These are phyloP conservation scores for Russula dissimulans DNA, from an alignment of 768 basidiomycete species.

Conservation along the genomic window DNA sequence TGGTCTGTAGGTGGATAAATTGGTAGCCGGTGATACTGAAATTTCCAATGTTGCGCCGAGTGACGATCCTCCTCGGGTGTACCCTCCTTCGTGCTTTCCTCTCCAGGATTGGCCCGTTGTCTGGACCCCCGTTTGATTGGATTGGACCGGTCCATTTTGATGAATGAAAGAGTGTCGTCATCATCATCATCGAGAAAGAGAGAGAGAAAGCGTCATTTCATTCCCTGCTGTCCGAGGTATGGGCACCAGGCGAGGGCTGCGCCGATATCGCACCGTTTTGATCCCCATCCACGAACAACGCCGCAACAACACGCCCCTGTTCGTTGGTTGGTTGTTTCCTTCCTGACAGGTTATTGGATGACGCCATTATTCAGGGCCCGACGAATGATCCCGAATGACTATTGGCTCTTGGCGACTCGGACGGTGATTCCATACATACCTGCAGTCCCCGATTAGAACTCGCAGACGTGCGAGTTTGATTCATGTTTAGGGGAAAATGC, in stretches of 20 bases:
- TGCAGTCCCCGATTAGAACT: neutral
- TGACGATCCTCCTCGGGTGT: conserved; percentile 2
- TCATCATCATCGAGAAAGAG: neutral
- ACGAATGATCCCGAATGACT: neutral
- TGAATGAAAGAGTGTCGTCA: conserved; percentile 11
- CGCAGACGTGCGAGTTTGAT: too few relatives aligned
- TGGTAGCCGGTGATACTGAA: neutral
- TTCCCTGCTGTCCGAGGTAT: neutral
- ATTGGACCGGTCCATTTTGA: neutral
- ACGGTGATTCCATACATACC: neutral
- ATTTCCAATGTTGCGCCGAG: neutral
- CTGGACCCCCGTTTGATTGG: neutral
- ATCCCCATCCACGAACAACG: neutral
- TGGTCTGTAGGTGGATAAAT: neutral
- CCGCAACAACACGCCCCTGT: neutral
- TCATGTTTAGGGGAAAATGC: too few relatives aligned
- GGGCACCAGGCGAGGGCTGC: neutral
- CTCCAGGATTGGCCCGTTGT: neutral
- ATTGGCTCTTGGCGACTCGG: neutral
- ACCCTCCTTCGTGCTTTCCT: neutral
- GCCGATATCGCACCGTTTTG: neutral
- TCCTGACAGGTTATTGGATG: neutral
- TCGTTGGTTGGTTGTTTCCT: neutral
- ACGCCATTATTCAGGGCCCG: neutral
- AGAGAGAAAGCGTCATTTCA: neutral